Percentiles rank a stretch among this genome's conserved stretches.
phyloP scores from a whole-genome alignment of 2,329 filamentous ascomycete species.

The Macrophomina pseudophaseolina region DNA sequence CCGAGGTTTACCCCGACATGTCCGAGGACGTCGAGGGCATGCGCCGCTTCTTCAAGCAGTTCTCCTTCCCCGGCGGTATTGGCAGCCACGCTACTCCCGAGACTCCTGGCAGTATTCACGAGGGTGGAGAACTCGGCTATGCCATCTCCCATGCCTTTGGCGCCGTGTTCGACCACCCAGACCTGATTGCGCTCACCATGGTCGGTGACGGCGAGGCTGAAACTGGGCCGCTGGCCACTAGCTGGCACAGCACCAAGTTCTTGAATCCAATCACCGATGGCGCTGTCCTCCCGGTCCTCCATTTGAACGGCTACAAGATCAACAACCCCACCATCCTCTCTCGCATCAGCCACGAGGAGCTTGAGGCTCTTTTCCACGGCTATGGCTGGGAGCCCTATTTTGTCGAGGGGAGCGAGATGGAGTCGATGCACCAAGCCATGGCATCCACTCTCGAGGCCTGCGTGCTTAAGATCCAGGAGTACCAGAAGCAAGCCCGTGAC shows the following conservation, averaged over 20 bases:
- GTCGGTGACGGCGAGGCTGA: conserved; percentile 84
- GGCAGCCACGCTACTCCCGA: conserved; percentile 80
- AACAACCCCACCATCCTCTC: conserved; percentile 74
- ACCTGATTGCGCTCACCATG: conserved; percentile 77
- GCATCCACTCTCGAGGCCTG: conserved; percentile 75
- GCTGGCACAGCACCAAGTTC: conserved; percentile 84
- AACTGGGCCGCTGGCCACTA: conserved; percentile 77
- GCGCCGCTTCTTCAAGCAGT: conserved; percentile 79
- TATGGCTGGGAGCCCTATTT: conserved; percentile 83
- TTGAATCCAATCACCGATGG: conserved; percentile 79
- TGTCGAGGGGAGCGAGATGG: conserved; percentile 74
- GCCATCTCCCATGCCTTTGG: conserved; percentile 80
- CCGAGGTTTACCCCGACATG: conserved; percentile 77
- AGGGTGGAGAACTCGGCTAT: conserved; percentile 83
- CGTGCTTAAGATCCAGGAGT: conserved; percentile 69
- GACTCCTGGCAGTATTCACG: conserved; percentile 77
- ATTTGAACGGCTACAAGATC: conserved; percentile 86
- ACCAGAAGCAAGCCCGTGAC: conserved; percentile 74
- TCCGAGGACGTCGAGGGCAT: conserved; percentile 71
- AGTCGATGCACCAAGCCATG: conserved; percentile 83
- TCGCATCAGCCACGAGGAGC: conserved; percentile 74
- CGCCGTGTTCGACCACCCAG: conserved; percentile 74
- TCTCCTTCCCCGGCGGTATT: conserved; percentile 80
- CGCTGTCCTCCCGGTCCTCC: conserved; percentile 76
- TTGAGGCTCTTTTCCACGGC: conserved; percentile 70